Percentiles rank a stretch among this genome's conserved stretches.
Evolutionary conservation across 1,284 basidiomycete species (phyloP).

Genomic region (Sporisorium sorghi): DNA sequence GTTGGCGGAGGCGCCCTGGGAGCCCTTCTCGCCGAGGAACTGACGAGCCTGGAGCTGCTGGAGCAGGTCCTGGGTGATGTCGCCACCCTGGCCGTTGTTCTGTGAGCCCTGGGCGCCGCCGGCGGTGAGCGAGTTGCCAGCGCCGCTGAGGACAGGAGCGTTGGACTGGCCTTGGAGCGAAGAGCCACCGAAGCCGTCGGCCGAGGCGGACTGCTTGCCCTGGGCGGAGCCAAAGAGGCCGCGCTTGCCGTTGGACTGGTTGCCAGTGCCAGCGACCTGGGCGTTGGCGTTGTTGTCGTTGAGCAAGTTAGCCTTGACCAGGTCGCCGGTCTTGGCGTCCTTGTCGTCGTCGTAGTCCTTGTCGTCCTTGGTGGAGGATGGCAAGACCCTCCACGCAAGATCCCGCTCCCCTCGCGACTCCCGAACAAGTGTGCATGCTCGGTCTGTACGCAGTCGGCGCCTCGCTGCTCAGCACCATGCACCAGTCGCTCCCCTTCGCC

Average conservation of each 20-base stretch:
- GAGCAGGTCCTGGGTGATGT: slow-evolving; percentile 22
- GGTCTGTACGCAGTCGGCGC: slow-evolving; percentile 30
- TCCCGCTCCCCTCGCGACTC: slow-evolving; percentile 4
- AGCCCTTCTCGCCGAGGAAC: no score
- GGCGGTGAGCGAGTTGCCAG: slow-evolving; percentile 31
- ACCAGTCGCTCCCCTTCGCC: background rate
- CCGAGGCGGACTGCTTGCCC: slow-evolving; percentile 24
- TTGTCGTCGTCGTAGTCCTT: background rate
- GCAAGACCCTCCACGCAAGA: slow-evolving; percentile 1
- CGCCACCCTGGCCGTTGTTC: slow-evolving; percentile 39
- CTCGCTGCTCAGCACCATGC: slow-evolving; percentile 6
- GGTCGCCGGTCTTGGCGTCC: slow-evolving; percentile 18
- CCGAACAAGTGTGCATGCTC: slow-evolving; percentile 24
- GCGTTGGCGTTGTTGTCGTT: slow-evolving; percentile 30
- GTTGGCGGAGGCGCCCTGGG: no score
- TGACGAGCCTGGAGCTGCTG: slow-evolving; percentile 40
- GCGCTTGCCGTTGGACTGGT: slow-evolving; percentile 18
- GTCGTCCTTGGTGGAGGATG: slow-evolving; percentile 7
- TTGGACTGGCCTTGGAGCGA: slow-evolving; percentile 25
- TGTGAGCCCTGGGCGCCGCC: slow-evolving; percentile 27
- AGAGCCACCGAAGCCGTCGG: slow-evolving; percentile 30
- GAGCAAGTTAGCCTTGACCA: slow-evolving; percentile 22
- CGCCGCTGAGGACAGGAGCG: slow-evolving; percentile 31
- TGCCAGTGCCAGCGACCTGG: slow-evolving; percentile 27
- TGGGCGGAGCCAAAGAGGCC: slow-evolving; percentile 14